Evolutionary conservation across 2,329 filamentous ascomycete genomes (phyloP).

Genomic region (Chaetomiaceae sp.): DNA sequence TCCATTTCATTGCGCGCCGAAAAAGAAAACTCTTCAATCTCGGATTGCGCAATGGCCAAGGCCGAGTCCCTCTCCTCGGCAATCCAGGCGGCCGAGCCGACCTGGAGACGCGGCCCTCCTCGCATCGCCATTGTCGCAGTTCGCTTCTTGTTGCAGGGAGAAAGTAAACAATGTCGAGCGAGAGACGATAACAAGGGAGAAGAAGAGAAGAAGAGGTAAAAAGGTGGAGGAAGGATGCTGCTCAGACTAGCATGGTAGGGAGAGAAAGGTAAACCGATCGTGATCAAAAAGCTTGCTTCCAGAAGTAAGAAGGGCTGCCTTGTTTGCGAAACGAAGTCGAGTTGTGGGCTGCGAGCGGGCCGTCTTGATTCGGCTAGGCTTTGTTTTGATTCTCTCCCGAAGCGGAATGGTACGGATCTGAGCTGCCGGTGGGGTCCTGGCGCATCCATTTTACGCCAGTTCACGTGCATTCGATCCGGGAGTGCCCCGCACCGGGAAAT

Average conservation of each 20-base stretch:
- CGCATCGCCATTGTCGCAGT: conserved; percentile 40
- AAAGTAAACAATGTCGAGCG: conserved; percentile 14
- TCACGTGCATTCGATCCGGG: conserved; percentile 21
- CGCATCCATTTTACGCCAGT: conserved; percentile 18
- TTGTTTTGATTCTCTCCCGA: conserved; percentile 29
- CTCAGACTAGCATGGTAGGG: conserved; percentile 1
- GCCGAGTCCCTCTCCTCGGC: conserved; percentile 77
- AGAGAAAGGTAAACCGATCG: background rate
- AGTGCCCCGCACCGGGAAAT: conserved; percentile 5
- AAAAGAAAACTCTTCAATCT: conserved; percentile 90
- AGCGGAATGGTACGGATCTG: conserved; percentile 22
- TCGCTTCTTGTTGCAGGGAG: background rate
- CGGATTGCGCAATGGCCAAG: conserved; percentile 68
- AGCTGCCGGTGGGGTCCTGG: conserved; percentile 17
- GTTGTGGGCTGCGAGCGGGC: conserved; percentile 23
- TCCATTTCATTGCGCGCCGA: conserved; percentile 91
- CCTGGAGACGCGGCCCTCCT: conserved; percentile 56
- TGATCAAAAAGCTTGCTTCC: background rate
- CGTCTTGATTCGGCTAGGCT: conserved; percentile 18
- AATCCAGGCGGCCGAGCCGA: conserved; percentile 84
- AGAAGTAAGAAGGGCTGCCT: conserved; percentile 6
- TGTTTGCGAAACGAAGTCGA: conserved; percentile 18
- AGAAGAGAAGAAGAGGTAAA: background rate
- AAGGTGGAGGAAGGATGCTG: background rate
- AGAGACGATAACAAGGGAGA: conserved; percentile 1